A percentile compares a stretch with the other conserved stretches of the same genome.
Evolutionary conservation across 345 rosid genomes (phyloP).

Genomic region (Microthlaspi erraticum): DNA sequence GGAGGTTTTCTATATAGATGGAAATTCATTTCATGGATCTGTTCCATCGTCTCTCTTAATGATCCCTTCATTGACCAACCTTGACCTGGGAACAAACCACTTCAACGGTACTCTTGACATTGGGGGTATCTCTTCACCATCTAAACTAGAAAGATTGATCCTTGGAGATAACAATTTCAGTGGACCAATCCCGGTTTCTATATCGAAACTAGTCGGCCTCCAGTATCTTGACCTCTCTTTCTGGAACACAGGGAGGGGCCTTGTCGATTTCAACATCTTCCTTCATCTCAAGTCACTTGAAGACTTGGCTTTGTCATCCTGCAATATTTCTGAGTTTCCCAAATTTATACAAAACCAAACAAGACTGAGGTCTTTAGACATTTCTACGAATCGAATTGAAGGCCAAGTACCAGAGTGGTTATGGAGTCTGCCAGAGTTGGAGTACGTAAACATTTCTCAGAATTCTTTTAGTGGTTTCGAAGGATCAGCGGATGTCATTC

Average conservation of each 20-base stretch:
- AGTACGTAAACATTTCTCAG: neutral
- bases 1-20: no score
- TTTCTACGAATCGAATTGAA: slow-evolving; percentile 35
- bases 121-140: neutral
- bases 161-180: slow-evolving; percentile 38
- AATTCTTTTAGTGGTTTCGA: neutral
- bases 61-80: neutral
- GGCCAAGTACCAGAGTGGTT: slow-evolving; percentile 14
- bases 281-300: neutral
- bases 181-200: slow-evolving; percentile 38
- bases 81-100: neutral
- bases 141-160: neutral
- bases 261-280: slow-evolving; percentile 29
- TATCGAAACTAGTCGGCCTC: slow-evolving; percentile 9
- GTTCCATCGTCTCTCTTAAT: slow-evolving; percentile 14
- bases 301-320: neutral
- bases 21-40: slow-evolving; percentile 1
- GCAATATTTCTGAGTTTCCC: slow-evolving; percentile 35
- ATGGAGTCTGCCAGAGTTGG: neutral
- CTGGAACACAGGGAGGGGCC: slow-evolving; percentile 12
- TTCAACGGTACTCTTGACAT: slow-evolving; percentile 25
- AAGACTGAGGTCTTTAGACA: neutral
- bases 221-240: neutral
- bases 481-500: slow-evolving; percentile 17
- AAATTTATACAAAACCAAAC: slow-evolving; percentile 8